Base-by-base conservation (phyloP, 208 protist species). In the Novymonas esmeraldas region DNA sequence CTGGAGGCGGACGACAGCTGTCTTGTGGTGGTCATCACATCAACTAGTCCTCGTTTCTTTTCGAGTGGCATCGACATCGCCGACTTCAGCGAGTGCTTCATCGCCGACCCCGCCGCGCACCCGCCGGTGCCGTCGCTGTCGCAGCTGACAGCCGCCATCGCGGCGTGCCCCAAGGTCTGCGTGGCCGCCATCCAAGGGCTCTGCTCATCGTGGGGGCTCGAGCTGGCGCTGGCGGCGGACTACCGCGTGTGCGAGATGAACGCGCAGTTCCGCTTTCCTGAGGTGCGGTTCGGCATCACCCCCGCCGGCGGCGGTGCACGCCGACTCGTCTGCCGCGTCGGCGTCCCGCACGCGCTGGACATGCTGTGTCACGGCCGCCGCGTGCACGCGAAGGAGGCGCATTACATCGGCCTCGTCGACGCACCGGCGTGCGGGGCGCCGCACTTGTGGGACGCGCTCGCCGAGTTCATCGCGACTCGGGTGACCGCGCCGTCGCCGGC, bases 271-370 rank as follows among this genome's bases (percentile, higher is more conserved):
- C 76, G 82, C 9, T 87, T 95, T 52, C 87, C 90, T 3, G 82
- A 87, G 24, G 78, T 91, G 20, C 67, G 65, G 22, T 62, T 93
- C 10, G 86, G 84, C n/a, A 69, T 95, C 44, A 81, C 93, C 4
- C 91, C 93, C 5, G 89, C 87, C 50, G 86, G 79, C 51, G 90
- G 90, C 10, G 92, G 90, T 24, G 87, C 78, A n/a, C 87, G 90
- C 33, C 66, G 89, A n/a, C 73, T 95, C 10, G 76, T 89, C 24
- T 76, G 83, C 13, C 75, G 81, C 0, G 79, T 93, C 29, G 91
- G 94, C 2, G 64, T 93, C n/a, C 75, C 67, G 6, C 51, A 76
- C 16, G 73, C 73, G 29, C 58, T 82, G 38, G 16, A 63, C 11
- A 76, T 86, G 68, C 81, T 87, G 13, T 81, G 76, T 70, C 55